Evolutionary conservation across 2,329 filamentous ascomycete species (phyloP), one percentile per base, ranked within the genome.

Genomic region (Colletotrichum phormii): DNA sequence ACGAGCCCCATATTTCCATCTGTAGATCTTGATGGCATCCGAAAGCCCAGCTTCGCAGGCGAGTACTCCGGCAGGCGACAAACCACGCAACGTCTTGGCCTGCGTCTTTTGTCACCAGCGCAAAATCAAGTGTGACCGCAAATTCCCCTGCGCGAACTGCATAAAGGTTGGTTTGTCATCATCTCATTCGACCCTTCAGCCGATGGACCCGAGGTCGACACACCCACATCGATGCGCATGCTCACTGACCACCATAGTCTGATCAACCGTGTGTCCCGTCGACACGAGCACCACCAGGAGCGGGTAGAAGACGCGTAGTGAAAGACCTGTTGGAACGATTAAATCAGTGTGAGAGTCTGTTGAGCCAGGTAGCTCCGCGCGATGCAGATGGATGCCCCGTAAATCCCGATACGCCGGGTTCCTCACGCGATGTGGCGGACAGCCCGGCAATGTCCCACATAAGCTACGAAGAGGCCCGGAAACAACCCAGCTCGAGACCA

Each of bases 71-170:
- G 55, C 53, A n/a, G 24, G 58, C 24, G 69, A 59, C n/a, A 64
- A 64, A 59, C 18, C 51, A 15, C 42, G 37, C 5, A 61, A 58
- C 42, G 71, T 67, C 22, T 49, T 72, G 57, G 68, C 87, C 33
- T 89, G 88, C 75, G 86, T 89, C 22, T 82, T 90, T 35, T 91
- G 89, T 77, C 89, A 90, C 77, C 86, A 89, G 76, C 86, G 89
- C 76, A 91, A 91, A 81, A 90, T 90, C 81, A 90, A 89, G 79
- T 91, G 89, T 79, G 88, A 90, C 77, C 85, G 89, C 72, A 86
- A 85, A 53, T 89, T 86, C 55, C 89, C 89, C 6, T 91, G 89
- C 76, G 86, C 82, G 11, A 87, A 86, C 74, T 87, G 86, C 64
- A 72, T 77, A 46, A 86, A 83, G 74, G 79, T 71, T 71, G 26